Evolutionary conservation across 2,329 filamentous ascomycete species (phyloP).

Genomic region (Monilinia fructicola): DNA sequence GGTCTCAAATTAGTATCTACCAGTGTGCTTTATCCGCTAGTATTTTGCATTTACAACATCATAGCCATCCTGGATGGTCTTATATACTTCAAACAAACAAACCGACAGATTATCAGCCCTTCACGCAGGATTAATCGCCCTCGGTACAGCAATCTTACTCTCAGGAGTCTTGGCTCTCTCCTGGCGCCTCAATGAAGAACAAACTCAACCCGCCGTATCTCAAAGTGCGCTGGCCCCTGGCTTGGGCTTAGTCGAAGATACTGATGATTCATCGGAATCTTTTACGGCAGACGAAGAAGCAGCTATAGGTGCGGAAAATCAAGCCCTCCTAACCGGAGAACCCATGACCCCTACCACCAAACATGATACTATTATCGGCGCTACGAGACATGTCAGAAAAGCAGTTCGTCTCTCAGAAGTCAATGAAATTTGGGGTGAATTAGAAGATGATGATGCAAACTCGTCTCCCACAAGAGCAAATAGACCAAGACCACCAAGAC

Average conservation of each 20-base stretch:
- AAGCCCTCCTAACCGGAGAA: constrained; percentile 36
- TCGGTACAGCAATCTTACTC: constrained; percentile 84
- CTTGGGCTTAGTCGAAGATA: constrained; percentile 74
- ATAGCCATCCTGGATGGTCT: constrained; percentile 95
- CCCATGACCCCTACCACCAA: constrained; percentile 40
- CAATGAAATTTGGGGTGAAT: constrained; percentile 82
- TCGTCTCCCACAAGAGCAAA: constrained; percentile 31
- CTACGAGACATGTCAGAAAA: constrained; percentile 36
- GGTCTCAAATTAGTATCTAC: constrained; percentile 94
- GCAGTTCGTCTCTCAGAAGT: constrained; percentile 53
- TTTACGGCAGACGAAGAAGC: constrained; percentile 46
- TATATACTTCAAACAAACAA: constrained; percentile 90
- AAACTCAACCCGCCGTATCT: constrained; percentile 58
- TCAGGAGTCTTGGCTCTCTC: constrained; percentile 87
- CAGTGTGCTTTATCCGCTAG: constrained; percentile 91
- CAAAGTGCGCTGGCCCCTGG: constrained; percentile 77
- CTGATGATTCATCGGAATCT: constrained; percentile 54
- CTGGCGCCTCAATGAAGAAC: constrained; percentile 85
- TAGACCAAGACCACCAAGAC: constrained; percentile 20
- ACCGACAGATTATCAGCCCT: constrained; percentile 73
- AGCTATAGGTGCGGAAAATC: constrained; percentile 35
- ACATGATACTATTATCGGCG: constrained; percentile 37
- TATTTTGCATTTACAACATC: constrained; percentile 99
- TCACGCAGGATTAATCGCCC: constrained; percentile 75
- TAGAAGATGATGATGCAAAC: constrained; percentile 66